Base-by-base conservation (phyloP, 2,329 filamentous ascomycete species). In the Clonostachys rhizophaga region DNA sequence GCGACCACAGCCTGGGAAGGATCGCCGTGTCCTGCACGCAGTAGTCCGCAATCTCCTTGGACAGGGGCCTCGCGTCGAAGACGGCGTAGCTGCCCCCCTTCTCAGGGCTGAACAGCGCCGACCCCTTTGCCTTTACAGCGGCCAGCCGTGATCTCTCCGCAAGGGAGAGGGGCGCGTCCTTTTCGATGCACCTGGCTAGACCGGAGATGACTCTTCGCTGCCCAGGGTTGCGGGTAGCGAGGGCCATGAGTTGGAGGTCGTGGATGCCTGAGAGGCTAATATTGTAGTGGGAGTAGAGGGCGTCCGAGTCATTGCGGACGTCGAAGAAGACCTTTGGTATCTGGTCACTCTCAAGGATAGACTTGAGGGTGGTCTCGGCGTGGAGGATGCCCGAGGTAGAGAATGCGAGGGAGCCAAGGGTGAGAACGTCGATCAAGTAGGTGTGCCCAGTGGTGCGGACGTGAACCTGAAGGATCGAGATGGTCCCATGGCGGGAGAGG, bases 161-260 rank as follows among this genome's bases (percentile, higher is more conserved):
- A 8, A 3, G 1, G 24, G 49, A 45, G n/a, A 58, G 20, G 7
- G 35, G 40, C 5, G 51, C 43, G 34, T 68, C 61, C 11, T 10
- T 47, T 34, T 62, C 55, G 16, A 71, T 66, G 44, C 59, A 65
- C 44, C 52, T 60, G 3, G 50, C 43, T 2, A 66, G 52, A 1
- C 62, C 60, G 36, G 14, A 49, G 35, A 66, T 16, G 20, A 39
- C 48, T 30, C 37, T 20, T 1, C 41, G 50, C 37, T 46, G 54
- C 39, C 18, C 5, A 14, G 17, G 43, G 7, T 13, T 20, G 2
- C 60, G 55, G 3, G 55, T 54, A 1, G 69, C 76, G 5, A 73
- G 53, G 55, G 83, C 77, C 69, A 83, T 75, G 1, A 84, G 63
- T 54, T 84, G 78, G 1, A 84, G 46, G 52, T 84, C 78, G 4